phyloP scores from a whole-genome alignment of 179 eudicot species.

The Pouteria campechiana region DNA sequence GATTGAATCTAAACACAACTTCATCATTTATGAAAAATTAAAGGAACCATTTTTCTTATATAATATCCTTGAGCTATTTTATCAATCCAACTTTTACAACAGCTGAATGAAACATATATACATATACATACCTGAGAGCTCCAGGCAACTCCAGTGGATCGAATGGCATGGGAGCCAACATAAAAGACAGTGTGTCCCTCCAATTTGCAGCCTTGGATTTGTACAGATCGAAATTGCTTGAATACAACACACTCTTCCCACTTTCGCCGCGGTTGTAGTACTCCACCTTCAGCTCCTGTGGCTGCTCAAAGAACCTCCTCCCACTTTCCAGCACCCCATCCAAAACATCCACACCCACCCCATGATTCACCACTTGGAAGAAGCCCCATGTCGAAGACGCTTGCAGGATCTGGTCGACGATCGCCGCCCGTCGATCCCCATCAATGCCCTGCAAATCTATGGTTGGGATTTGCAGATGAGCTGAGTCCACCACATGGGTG shows the following conservation, averaged over 20 bases:
- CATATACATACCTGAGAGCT: conserved; percentile 36
- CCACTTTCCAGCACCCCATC: conserved; percentile 23
- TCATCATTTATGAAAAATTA: no score
- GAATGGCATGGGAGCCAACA: conserved; percentile 20
- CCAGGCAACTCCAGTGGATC: conserved; percentile 24
- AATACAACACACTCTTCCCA: conserved; percentile 37
- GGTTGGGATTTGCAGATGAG: conserved; percentile 8
- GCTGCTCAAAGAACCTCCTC: conserved; percentile 27
- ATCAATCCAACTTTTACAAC: no score
- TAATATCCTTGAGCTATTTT: no score
- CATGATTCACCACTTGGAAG: conserved; percentile 47
- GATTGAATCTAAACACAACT: no score
- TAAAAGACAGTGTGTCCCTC: conserved; percentile 46
- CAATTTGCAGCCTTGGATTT: conserved; percentile 43
- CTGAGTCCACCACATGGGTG: no score
- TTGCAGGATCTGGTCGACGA: conserved; percentile 14
- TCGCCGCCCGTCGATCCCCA: conserved; percentile 12
- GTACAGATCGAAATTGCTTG: conserved; percentile 43
- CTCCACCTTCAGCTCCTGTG: conserved; percentile 22
- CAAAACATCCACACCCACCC: conserved; percentile 12
- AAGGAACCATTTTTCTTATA: no score
- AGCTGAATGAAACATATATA: no score
- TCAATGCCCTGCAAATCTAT: conserved; percentile 27
- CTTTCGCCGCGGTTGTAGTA: conserved; percentile 27
- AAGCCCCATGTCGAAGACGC: conserved; percentile 41